Percentiles rank a stretch among this genome's conserved stretches.
phyloP scores from a whole-genome alignment of 257 asterid species.

The Jacaranda copaia region DNA sequence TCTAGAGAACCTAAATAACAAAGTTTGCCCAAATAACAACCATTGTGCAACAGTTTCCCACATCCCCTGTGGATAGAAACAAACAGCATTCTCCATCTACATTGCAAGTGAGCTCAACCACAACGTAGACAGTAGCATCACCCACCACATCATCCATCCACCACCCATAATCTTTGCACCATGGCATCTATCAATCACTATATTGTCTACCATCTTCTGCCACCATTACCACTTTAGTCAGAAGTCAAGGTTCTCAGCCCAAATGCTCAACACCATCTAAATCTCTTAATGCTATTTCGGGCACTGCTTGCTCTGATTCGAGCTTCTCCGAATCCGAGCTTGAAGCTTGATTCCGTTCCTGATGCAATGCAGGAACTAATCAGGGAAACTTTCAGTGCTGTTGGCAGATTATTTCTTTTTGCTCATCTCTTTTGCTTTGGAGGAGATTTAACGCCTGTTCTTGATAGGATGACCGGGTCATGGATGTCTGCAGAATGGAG shows the following conservation, averaged over 20 bases:
- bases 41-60: too few relatives aligned
- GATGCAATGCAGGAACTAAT: slow-evolving; percentile 29
- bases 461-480: slow-evolving; percentile 32
- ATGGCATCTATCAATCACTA: too few relatives aligned
- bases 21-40: too few relatives aligned
- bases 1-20: too few relatives aligned
- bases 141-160: too few relatives aligned
- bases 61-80: too few relatives aligned
- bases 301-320: slow-evolving; percentile 46
- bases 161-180: too few relatives aligned
- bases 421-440: slow-evolving; percentile 40
- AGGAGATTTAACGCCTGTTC: slow-evolving; percentile 38
- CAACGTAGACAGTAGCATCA: too few relatives aligned
- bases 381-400: slow-evolving; percentile 39
- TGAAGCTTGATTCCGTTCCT: slow-evolving; percentile 50
- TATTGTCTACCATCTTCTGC: too few relatives aligned
- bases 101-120: too few relatives aligned
- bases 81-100: too few relatives aligned
- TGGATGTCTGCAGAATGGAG: slow-evolving; percentile 44
- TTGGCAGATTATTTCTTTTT: slow-evolving; percentile 42
- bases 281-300: slow-evolving; percentile 44
- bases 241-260: slow-evolving; percentile 31
- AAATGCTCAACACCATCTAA: slow-evolving; percentile 43
- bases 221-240: too few relatives aligned
- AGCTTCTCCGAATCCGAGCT: slow-evolving; percentile 51